A percentile compares a stretch with the other conserved stretches of the same genome.
phyloP scores from a whole-genome alignment of 345 rosid genomes.

The Eucalyptus viminalis region DNA sequence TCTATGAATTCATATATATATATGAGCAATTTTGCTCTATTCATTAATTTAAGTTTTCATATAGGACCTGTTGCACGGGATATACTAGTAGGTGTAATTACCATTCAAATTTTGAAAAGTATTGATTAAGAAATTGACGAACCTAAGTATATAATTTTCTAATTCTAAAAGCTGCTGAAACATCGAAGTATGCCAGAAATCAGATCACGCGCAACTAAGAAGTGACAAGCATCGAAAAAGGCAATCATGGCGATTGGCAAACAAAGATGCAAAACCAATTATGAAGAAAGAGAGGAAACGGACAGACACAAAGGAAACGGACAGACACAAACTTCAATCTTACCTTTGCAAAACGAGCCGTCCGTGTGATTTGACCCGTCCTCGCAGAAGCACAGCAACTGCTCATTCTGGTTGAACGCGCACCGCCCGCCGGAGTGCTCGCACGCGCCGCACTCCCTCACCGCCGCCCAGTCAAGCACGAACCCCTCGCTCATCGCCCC shows the following conservation, averaged over 20 bases:
- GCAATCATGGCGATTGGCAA: not conserved
- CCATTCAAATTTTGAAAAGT: too few species aligned
- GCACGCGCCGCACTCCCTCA: not conserved
- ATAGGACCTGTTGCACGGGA: rapidly evolving
- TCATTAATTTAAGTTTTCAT: too few species aligned
- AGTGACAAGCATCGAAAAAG: not conserved
- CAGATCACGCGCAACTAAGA: not conserved
- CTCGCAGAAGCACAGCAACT: constrained; percentile 1
- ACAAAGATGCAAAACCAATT: not conserved
- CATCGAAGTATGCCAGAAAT: not conserved
- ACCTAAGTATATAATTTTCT: not conserved
- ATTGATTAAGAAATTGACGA: not conserved
- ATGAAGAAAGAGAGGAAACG: not conserved
- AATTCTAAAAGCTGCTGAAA: not conserved
- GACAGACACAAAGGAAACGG: not conserved
- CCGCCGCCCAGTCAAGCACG: not conserved
- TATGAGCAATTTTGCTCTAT: too few species aligned
- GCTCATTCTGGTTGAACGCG: not conserved
- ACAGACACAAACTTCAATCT: not conserved
- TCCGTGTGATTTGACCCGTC: not conserved
- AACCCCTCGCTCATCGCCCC: not conserved
- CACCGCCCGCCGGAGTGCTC: constrained; percentile 5
- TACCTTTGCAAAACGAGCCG: not conserved
- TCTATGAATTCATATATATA: too few species aligned
- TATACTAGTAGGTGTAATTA: rapidly evolving